These are phyloP conservation scores for Candida cerambycidarum DNA, from an alignment of 805 yeast species.

Conservation along the genomic window DNA sequence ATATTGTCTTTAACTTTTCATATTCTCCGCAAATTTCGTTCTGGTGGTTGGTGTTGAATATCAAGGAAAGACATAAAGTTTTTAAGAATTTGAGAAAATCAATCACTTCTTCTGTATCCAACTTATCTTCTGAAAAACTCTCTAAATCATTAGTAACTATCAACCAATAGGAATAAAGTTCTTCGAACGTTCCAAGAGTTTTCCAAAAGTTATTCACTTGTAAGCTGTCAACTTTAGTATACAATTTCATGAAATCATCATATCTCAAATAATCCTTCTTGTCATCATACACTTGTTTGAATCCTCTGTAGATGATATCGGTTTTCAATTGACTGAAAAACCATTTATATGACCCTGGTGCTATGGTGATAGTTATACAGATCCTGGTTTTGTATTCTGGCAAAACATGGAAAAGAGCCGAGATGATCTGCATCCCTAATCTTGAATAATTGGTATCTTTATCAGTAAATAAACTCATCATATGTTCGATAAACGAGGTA, in stretches of 20 bases:
- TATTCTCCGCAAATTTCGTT: conserved; percentile 10
- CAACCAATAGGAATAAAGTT: conserved; percentile 64
- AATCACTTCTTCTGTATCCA: conserved; percentile 37
- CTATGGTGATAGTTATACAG: conserved; percentile 41
- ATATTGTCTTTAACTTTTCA: conserved; percentile 26
- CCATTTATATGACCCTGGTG: conserved; percentile 38
- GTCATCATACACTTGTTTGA: conserved; percentile 7
- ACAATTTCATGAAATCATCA: conserved; percentile 12
- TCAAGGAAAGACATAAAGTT: conserved; percentile 47
- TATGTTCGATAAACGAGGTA: conserved; percentile 20
- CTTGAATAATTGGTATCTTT: conserved; percentile 3
- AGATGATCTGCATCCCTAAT: conserved; percentile 19
- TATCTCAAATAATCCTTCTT: conserved; percentile 16
- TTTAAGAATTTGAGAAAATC: conserved; percentile 50
- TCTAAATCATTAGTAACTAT: conserved; percentile 67
- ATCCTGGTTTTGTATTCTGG: conserved; percentile 38
- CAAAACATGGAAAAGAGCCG: conserved; percentile 35
- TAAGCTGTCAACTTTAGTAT: not conserved
- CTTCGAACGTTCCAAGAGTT: conserved; percentile 51
- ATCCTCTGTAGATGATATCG: conserved; percentile 17
- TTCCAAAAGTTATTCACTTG: conserved; percentile 28
- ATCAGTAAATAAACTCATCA: conserved; percentile 17
- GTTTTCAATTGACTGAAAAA: conserved; percentile 26
- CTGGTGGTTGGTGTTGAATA: conserved; percentile 34
- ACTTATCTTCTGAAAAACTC: conserved; percentile 44